Evolutionary conservation across 2,329 filamentous ascomycete genomes (phyloP), one percentile per base, ranked within the genome.

Genomic region (Stachybotrys echinatus): DNA sequence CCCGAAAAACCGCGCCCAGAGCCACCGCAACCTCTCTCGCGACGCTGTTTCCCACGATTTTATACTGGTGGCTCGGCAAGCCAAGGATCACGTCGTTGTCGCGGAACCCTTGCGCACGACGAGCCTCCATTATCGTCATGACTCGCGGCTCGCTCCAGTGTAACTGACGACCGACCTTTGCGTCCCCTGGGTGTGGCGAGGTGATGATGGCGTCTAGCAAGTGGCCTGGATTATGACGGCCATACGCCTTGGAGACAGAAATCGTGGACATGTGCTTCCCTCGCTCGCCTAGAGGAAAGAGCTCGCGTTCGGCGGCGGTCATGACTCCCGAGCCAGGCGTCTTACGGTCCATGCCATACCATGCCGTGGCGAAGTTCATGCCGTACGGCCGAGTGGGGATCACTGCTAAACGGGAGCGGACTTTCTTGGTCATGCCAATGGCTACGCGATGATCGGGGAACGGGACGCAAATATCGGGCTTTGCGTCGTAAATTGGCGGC

Each of bases 41-140:
- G 0, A 95, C 89, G 23, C 84, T 88, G 63, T 95, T 95, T 0
- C 89, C 89, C 0, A 92, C 73, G 19, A 89, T 80, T 49, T 75
- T 79, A 69, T 80, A 84, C 60, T 89, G 84, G 2, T 83, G 69
- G 0, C 37, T 10, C 0, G 75, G 63, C 0, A 48, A 59, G 0
- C 88, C 88, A 1, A 92, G 64, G 1, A 95, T 63, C 0, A 92
- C 76, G 50, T 92, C 89, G 6, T 83, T 55, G 49, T 92, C 87
- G 0, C 74, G 81, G 39, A 87, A 83, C 0, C 87, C 85, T 62
- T 94, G 89, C 0, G 83, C 85, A 2, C 87, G 72, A 2, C 85
- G 70, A 0, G 75, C 79, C 63, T 94, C 89, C 70, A 85, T 74
- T 3, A 92, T 64, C 0, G 77, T 84, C 0, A 89, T 58, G 0